Evolutionary conservation across 2,329 filamentous ascomycete genomes (phyloP).

Genomic region (Talaromyces amestolkiae): DNA sequence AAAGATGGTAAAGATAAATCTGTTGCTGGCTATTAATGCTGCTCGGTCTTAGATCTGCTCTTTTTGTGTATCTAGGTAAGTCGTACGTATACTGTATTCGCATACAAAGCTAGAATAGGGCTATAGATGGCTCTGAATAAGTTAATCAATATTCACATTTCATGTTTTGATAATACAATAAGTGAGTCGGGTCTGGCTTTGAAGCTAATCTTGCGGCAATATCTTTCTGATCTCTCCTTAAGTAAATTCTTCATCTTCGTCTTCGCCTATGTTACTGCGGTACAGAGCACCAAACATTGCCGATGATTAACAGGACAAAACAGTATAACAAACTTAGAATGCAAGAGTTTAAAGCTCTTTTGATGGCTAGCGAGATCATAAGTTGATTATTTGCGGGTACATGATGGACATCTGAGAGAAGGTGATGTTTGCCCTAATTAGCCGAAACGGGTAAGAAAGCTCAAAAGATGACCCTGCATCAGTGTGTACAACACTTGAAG

Average conservation of each 20-base stretch:
- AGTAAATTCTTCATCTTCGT: neutral
- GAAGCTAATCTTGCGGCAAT: neutral
- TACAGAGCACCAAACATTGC: neutral
- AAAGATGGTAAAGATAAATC: conserved; percentile 38
- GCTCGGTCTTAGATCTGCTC: neutral
- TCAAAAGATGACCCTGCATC: too few species aligned
- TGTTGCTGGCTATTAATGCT: conserved; percentile 37
- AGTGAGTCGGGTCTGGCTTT: neutral
- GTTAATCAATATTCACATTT: neutral
- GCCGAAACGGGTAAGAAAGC: neutral
- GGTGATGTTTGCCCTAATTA: neutral
- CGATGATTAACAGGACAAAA: neutral
- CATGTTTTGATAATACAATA: neutral
- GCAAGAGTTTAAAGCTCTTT: too few species aligned
- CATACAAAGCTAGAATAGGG: neutral
- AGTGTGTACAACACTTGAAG: too few species aligned
- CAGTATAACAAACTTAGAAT: neutral
- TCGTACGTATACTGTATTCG: neutral
- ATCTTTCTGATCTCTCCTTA: neutral
- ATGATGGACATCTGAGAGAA: neutral
- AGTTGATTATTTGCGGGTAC: neutral
- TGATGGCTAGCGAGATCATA: too few species aligned
- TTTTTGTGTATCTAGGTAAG: neutral
- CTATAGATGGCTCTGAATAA: neutral
- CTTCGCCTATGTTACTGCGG: neutral